Conservation (phyloP, 306 rosid species). For the Canavalia gladiata region DNA sequence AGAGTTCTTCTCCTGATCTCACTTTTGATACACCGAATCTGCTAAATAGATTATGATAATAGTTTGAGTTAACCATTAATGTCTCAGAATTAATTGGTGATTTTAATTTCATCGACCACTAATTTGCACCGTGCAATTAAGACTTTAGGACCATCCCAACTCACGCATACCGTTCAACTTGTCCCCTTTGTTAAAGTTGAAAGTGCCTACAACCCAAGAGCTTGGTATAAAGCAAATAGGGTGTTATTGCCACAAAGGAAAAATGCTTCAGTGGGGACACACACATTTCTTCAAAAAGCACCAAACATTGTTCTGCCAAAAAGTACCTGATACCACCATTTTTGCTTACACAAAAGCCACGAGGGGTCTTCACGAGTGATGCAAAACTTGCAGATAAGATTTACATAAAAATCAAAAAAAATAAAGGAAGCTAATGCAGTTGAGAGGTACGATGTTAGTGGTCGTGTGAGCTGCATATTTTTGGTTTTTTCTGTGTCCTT, state of each 20-base stretch:
- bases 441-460: constrained; percentile 54
- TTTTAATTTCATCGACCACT: constrained; percentile 29
- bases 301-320: constrained; percentile 36
- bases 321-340: constrained; percentile 37
- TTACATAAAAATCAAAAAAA: neutral
- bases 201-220: constrained; percentile 48
- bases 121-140: constrained; percentile 49
- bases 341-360: constrained; percentile 37
- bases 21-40: constrained; percentile 53
- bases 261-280: constrained; percentile 53
- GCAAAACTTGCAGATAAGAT: constrained; percentile 41
- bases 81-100: constrained; percentile 39
- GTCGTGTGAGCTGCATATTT: constrained; percentile 36
- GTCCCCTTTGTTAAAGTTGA: constrained; percentile 55
- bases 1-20: constrained; percentile 38
- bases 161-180: constrained; percentile 50
- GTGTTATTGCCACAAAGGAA: constrained; percentile 35
- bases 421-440: constrained; percentile 7
- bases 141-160: constrained; percentile 51
- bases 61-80: constrained; percentile 39
- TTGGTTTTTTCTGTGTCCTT: constrained; percentile 32
- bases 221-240: constrained; percentile 48
- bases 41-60: constrained; percentile 48
- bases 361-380: constrained; percentile 31
- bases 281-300: constrained; percentile 46